Evolutionary conservation across 2,329 filamentous ascomycete species (phyloP).

Genomic region (Colletotrichum liriopes): DNA sequence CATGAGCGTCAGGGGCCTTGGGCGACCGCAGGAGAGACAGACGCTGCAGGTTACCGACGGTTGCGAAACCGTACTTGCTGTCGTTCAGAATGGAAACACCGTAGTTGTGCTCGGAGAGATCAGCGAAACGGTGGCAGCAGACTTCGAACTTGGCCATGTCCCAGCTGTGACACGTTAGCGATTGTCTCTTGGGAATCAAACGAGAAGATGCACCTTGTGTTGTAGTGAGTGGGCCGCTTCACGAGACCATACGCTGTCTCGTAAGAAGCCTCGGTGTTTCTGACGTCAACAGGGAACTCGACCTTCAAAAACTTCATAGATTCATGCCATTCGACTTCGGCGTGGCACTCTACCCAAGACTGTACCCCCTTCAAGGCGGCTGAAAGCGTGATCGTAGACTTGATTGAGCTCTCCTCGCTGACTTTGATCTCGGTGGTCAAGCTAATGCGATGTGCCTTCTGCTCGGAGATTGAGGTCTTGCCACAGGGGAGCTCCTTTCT

Average conservation of each 20-base stretch:
- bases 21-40: slow-evolving; percentile 88
- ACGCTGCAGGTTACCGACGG: slow-evolving; percentile 89
- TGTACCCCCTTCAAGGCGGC: slow-evolving; percentile 76
- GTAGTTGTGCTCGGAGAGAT: slow-evolving; percentile 89
- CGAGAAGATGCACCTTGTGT: slow-evolving; percentile 75
- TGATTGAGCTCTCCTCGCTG: slow-evolving; percentile 88
- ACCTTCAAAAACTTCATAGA: slow-evolving; percentile 99
- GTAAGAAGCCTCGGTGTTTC: slow-evolving; percentile 93
- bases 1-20: slow-evolving; percentile 93
- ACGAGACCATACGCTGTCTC: slow-evolving; percentile 95
- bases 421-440: slow-evolving; percentile 89
- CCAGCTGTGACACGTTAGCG: slow-evolving; percentile 68
- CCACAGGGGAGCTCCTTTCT: slow-evolving; percentile 81
- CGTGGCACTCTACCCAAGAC: slow-evolving; percentile 82
- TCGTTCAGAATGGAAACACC: slow-evolving; percentile 96
- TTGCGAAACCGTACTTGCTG: slow-evolving; percentile 96
- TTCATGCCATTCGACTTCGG: slow-evolving; percentile 97
- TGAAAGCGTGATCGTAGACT: slow-evolving; percentile 85
- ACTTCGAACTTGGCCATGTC: slow-evolving; percentile 99
- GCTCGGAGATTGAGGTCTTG: slow-evolving; percentile 80
- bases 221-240: slow-evolving; percentile 94
- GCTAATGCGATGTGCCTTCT: slow-evolving; percentile 82
- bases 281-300: slow-evolving; percentile 94
- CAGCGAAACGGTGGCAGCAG: slow-evolving; percentile 94
- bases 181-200: too few relatives aligned